These are phyloP conservation scores for Fusarium heterosporum DNA, from an alignment of 2,329 filamentous ascomycete species.

Conservation along the genomic window DNA sequence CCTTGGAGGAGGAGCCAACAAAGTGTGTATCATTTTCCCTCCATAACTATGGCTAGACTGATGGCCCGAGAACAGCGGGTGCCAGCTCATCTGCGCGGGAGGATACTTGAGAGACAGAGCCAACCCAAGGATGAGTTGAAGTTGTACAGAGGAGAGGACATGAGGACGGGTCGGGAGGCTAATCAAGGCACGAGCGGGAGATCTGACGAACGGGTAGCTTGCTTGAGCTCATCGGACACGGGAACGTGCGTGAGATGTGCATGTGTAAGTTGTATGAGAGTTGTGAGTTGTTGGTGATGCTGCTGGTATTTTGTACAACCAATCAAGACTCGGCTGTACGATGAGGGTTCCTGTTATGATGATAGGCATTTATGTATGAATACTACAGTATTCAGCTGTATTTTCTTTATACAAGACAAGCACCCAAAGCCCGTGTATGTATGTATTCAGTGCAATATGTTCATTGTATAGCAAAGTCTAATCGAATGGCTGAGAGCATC, in stretches of 20 bases:
- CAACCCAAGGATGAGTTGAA: not conserved
- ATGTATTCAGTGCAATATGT: not conserved
- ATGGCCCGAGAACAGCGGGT: slow-evolving; percentile 11
- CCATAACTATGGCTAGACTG: not conserved
- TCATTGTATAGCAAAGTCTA: not conserved
- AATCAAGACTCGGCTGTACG: not conserved
- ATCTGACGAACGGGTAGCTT: slow-evolving; percentile 47
- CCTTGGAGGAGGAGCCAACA: not conserved
- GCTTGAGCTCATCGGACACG: slow-evolving; percentile 48
- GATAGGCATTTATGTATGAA: not conserved
- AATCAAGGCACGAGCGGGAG: slow-evolving; percentile 34
- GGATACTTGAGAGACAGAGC: slow-evolving; percentile 11
- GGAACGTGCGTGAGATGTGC: slow-evolving; percentile 42
- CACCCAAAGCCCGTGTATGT: not conserved
- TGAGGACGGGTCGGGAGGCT: slow-evolving; percentile 27
- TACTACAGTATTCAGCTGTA: not conserved
- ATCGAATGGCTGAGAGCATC: not conserved
- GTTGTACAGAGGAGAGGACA: slow-evolving; percentile 23
- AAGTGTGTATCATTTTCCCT: not conserved
- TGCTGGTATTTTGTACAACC: slow-evolving; percentile 7
- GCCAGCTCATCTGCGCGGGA: slow-evolving; percentile 21
- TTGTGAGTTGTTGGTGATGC: slow-evolving; percentile 26
- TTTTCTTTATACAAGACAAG: not conserved
- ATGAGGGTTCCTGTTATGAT: not conserved
- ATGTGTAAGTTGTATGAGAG: slow-evolving; percentile 12